These are phyloP conservation scores for Cercospora berteroae DNA, from an alignment of 2,329 filamentous ascomycete genomes.

Conservation along the genomic window DNA sequence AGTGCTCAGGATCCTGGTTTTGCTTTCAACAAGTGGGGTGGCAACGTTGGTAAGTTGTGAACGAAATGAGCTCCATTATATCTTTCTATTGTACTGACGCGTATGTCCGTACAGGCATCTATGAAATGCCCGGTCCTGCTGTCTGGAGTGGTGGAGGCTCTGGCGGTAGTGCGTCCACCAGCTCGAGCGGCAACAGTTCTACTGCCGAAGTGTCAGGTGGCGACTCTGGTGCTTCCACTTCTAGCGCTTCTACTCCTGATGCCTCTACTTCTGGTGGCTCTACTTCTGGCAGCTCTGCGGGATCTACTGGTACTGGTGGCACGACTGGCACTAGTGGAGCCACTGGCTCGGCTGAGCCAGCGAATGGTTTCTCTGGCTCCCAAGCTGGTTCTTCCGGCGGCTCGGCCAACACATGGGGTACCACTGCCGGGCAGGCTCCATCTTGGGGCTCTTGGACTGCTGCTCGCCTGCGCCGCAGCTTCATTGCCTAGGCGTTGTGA, in stretches of 20 bases:
- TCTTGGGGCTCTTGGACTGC: background rate
- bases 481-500: background rate
- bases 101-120: background rate
- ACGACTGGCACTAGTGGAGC: background rate
- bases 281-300: background rate
- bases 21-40: slow-evolving; percentile 26
- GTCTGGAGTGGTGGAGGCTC: background rate
- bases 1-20: slow-evolving; percentile 24
- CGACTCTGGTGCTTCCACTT: background rate
- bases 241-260: background rate
- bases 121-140: background rate
- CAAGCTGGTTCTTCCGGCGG: background rate
- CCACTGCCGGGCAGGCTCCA: background rate
- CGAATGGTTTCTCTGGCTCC: background rate
- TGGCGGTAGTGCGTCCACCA: background rate
- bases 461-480: background rate
- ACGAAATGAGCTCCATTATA: background rate
- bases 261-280: background rate
- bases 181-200: background rate
- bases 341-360: background rate
- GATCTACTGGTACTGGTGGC: background rate
- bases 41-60: background rate
- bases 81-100: background rate
- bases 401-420: background rate
- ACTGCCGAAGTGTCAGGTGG: background rate